Evolutionary conservation across 176 grass and related monocot species (phyloP).

Genomic region (Aegilops tauschii): DNA sequence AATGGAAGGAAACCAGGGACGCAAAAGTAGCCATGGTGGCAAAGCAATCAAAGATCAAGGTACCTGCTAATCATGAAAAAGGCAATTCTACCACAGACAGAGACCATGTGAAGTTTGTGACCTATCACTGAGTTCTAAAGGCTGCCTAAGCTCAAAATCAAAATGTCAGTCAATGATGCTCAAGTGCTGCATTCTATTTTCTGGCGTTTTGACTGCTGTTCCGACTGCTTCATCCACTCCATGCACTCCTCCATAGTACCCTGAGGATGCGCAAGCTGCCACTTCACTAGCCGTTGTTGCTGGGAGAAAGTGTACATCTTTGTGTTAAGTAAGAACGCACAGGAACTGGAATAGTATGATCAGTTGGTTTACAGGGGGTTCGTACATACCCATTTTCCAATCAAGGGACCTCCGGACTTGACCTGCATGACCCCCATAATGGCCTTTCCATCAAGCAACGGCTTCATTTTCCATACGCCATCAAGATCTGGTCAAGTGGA

Average conservation of each 20-base stretch:
- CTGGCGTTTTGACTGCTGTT: constrained; percentile 60
- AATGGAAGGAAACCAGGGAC: no score
- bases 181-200: constrained; percentile 49
- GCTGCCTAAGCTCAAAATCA: background rate
- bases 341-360: background rate
- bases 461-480: constrained; percentile 73
- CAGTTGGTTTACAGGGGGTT: background rate
- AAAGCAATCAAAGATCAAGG: no score
- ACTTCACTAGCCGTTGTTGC: constrained; percentile 83
- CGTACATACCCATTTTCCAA: constrained; percentile 76
- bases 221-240: constrained; percentile 88
- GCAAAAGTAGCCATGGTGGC: no score
- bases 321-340: background rate
- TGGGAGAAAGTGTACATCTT: constrained; percentile 18
- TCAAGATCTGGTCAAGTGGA: constrained; percentile 56
- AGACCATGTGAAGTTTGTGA: background rate
- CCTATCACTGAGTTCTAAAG: background rate
- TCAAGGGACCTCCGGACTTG: constrained; percentile 81
- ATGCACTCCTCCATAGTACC: constrained; percentile 70
- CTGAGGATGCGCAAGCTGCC: constrained; percentile 85
- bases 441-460: constrained; percentile 80
- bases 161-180: background rate
- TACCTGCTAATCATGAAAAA: no score
- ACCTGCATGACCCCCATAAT: constrained; percentile 82
- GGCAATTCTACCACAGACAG: background rate